Percentiles rank a stretch among this genome's conserved stretches.
Conservation (phyloP, 257 asterid genomes). For the Rauvolfia tetraphylla region DNA sequence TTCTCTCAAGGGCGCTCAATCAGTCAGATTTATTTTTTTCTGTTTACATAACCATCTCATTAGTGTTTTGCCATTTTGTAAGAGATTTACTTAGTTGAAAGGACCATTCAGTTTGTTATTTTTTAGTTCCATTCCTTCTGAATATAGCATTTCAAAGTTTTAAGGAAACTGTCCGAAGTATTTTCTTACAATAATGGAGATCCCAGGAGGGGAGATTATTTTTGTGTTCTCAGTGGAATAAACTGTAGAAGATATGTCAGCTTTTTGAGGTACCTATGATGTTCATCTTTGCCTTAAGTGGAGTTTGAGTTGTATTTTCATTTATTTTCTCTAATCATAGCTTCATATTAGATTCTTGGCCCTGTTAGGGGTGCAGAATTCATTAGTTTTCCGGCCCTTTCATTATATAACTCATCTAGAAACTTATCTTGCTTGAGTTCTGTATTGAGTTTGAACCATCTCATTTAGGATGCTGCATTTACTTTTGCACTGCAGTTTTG, state of each 20-base stretch:
- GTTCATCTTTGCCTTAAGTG: not conserved
- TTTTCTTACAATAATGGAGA: not conserved
- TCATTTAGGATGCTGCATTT: not conserved
- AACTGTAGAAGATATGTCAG: not conserved
- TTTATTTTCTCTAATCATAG: not conserved
- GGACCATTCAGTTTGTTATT: not conserved
- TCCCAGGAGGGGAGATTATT: not conserved
- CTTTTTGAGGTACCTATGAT: not conserved
- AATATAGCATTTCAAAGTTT: not conserved
- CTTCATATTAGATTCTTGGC: constrained; percentile 12
- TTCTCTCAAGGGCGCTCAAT: not conserved
- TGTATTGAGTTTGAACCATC: not conserved
- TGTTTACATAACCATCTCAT: not conserved
- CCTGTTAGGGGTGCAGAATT: constrained; percentile 6
- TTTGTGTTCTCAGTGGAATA: not conserved
- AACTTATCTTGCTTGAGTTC: not conserved
- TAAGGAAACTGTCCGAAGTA: not conserved
- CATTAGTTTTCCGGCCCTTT: not conserved
- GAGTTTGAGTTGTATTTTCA: not conserved
- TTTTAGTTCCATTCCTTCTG: not conserved
- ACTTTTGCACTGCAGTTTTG: not conserved
- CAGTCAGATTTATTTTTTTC: not conserved
- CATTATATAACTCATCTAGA: not conserved
- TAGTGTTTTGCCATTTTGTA: not conserved
- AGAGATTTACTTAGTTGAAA: not conserved